These are phyloP conservation scores for Xylaria sp. DNA, from an alignment of 2,329 filamentous ascomycete genomes.

Conservation along the genomic window DNA sequence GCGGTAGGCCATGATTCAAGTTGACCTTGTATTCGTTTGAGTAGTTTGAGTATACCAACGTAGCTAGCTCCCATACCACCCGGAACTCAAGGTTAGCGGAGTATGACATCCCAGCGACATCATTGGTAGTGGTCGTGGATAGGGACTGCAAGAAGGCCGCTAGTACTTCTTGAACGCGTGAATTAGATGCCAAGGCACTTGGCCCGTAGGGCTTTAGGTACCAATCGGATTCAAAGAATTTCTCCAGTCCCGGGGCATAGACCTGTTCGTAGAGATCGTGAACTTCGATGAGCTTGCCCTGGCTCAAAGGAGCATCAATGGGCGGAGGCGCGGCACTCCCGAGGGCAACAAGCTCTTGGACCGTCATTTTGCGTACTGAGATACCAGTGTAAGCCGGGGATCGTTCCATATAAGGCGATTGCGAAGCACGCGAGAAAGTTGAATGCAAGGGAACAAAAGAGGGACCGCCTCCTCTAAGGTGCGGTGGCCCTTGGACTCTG, in stretches of 20 bases:
- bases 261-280: conserved; percentile 75
- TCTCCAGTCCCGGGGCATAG: conserved; percentile 75
- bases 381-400: conserved; percentile 50
- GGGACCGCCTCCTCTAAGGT: conserved; percentile 58
- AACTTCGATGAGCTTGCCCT: conserved; percentile 67
- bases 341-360: conserved; percentile 72
- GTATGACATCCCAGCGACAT: conserved; percentile 58
- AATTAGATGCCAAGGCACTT: conserved; percentile 57
- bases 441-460: conserved; percentile 45
- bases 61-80: conserved; percentile 65
- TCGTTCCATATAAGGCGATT: conserved; percentile 39
- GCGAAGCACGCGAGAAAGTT: conserved; percentile 37
- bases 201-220: conserved; percentile 61
- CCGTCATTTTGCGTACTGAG: conserved; percentile 69
- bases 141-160: conserved; percentile 66
- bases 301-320: conserved; percentile 56
- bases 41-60: conserved; percentile 53
- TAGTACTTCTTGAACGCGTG: conserved; percentile 68
- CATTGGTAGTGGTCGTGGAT: conserved; percentile 54
- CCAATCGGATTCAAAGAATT: conserved; percentile 84
- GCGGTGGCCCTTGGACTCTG: conserved; percentile 47
- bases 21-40: conserved; percentile 45
- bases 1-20: conserved; percentile 47
- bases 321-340: conserved; percentile 65
- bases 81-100: conserved; percentile 62